Conservation (phyloP, 202 grass and related monocot genomes). For the Eragrostis tef region DNA sequence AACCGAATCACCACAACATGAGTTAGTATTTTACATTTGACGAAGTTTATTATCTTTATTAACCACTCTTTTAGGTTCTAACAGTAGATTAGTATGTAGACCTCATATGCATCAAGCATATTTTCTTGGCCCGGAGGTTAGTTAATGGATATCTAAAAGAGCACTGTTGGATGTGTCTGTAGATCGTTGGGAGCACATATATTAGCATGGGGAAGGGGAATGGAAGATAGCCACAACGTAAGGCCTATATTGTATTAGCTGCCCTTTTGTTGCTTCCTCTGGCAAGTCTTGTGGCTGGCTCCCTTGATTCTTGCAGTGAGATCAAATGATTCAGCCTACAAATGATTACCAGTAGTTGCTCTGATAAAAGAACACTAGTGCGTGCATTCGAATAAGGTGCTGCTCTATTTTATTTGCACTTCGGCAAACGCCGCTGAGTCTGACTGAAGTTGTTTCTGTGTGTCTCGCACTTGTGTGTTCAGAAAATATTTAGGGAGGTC, state of each 20-base stretch:
- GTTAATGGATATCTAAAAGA: slow-evolving; percentile 27
- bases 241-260: background rate
- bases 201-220: background rate
- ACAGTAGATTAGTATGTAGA: background rate
- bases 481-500: background rate
- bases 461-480: background rate
- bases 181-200: slow-evolving; percentile 11
- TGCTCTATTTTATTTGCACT: slow-evolving; percentile 18
- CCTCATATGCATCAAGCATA: background rate
- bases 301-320: background rate
- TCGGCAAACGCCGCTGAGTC: background rate
- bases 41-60: background rate
- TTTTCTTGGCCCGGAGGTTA: slow-evolving; percentile 19
- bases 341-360: slow-evolving; percentile 44
- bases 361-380: background rate
- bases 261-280: slow-evolving; percentile 30
- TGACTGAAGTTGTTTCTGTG: slow-evolving; percentile 4
- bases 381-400: slow-evolving; percentile 15
- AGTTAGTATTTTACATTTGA: background rate
- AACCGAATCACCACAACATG: slow-evolving; percentile 16
- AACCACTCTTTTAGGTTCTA: slow-evolving; percentile 19
- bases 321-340: background rate
- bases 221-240: background rate
- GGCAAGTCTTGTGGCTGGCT: slow-evolving; percentile 6
- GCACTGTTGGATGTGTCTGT: slow-evolving; percentile 1